Evolutionary conservation across 2,329 filamentous ascomycete genomes (phyloP).

Genomic region (Plenodomus biglobosus): DNA sequence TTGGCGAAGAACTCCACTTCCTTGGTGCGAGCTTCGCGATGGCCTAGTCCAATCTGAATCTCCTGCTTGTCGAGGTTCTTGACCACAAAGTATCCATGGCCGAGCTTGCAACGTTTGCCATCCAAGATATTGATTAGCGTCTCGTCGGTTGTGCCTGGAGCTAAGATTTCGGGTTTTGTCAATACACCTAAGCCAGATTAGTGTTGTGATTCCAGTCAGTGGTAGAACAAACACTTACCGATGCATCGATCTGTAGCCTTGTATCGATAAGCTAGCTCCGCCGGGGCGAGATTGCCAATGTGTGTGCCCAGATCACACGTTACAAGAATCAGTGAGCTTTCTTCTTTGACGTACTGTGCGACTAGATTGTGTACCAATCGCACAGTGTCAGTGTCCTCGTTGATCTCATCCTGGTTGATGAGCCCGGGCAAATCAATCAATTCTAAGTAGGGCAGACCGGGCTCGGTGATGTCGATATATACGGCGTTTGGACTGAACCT

Average conservation of each 20-base stretch:
- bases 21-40: constrained; percentile 51
- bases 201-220: background rate
- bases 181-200: constrained; percentile 64
- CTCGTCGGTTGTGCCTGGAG: constrained; percentile 52
- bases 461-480: constrained; percentile 72
- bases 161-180: constrained; percentile 79
- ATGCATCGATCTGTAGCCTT: constrained; percentile 49
- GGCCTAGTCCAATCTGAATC: constrained; percentile 47
- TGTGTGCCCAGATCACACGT: constrained; percentile 78
- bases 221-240: constrained; percentile 22
- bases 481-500: constrained; percentile 84
- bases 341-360: constrained; percentile 66
- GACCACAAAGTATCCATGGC: constrained; percentile 78
- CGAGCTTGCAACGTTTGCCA: constrained; percentile 63
- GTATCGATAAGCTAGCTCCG: constrained; percentile 53
- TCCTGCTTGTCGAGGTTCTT: constrained; percentile 62
- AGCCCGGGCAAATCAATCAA: constrained; percentile 87
- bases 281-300: constrained; percentile 71
- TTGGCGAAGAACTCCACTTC: constrained; percentile 56
- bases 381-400: constrained; percentile 55
- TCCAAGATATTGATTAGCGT: constrained; percentile 65
- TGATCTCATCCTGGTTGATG: constrained; percentile 67
- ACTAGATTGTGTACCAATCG: constrained; percentile 72
- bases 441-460: constrained; percentile 69
- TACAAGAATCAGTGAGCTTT: constrained; percentile 74